phyloP scores from a whole-genome alignment of 164 flowering plant species.

The Euptelea pleiosperma region DNA sequence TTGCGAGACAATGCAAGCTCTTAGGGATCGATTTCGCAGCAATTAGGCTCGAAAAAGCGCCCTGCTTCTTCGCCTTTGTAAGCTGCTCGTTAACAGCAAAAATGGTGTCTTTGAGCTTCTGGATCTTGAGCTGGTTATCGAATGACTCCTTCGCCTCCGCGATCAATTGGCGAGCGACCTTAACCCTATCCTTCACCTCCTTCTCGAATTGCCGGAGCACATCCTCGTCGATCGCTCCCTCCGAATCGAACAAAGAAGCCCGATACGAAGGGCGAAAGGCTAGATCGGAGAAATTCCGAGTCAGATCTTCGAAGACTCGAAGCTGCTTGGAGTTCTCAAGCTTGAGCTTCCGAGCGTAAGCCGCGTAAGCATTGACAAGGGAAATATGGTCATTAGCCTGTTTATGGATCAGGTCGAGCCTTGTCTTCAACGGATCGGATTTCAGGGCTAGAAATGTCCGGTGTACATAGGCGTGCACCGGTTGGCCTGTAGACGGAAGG shows the following conservation, averaged over 20 bases:
- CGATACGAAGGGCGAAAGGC: conserved; percentile 37
- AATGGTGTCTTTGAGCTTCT: conserved; percentile 87
- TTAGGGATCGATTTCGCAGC: conserved; percentile 84
- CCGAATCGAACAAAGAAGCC: conserved; percentile 47
- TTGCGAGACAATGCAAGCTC: conserved; percentile 87
- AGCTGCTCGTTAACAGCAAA: conserved; percentile 85
- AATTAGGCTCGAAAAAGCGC: conserved; percentile 65
- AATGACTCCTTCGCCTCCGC: conserved; percentile 80
- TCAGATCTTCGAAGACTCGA: conserved; percentile 68
- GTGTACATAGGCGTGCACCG: conserved; percentile 49
- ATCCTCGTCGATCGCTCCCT: conserved; percentile 70
- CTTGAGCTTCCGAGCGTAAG: conserved; percentile 86
- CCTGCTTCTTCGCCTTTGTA: conserved; percentile 81
- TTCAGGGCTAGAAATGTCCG: conserved; percentile 68
- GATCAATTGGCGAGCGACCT: conserved; percentile 60
- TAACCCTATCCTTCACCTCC: conserved; percentile 83
- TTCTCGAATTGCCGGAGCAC: conserved; percentile 80
- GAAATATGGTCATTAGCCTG: conserved; percentile 82
- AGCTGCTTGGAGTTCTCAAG: conserved; percentile 78
- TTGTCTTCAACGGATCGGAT: conserved; percentile 74
- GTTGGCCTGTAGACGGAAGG: conserved; percentile 31
- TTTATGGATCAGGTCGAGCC: conserved; percentile 69
- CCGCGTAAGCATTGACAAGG: conserved; percentile 76
- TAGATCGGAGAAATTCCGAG: conserved; percentile 53
- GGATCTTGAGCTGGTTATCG: conserved; percentile 93